These are phyloP conservation scores for Martiniozyma abietophila DNA, from an alignment of 805 yeast species.

Conservation along the genomic window DNA sequence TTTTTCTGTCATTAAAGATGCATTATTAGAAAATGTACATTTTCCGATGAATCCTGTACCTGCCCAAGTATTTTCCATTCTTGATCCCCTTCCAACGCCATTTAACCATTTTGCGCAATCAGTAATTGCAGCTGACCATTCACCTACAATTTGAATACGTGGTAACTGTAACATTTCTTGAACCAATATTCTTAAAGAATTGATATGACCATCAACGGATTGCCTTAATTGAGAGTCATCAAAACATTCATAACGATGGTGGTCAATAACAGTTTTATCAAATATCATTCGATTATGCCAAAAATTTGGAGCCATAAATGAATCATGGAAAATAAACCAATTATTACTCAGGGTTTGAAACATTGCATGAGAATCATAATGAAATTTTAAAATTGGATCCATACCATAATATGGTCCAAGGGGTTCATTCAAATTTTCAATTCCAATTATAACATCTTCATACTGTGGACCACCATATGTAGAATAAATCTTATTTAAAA, in stretches of 20 bases:
- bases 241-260: conserved; percentile 90
- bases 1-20: conserved; percentile 33
- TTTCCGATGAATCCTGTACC: conserved; percentile 40
- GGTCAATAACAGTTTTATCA: conserved; percentile 66
- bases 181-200: conserved; percentile 40
- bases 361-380: conserved; percentile 33
- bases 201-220: conserved; percentile 52
- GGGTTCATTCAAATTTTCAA: conserved; percentile 68
- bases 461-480: conserved; percentile 43
- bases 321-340: conserved; percentile 56
- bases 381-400: conserved; percentile 32
- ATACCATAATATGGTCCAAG: conserved; percentile 43
- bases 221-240: conserved; percentile 47
- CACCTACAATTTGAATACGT: conserved; percentile 51
- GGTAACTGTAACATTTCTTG: conserved; percentile 31
- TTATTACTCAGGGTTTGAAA: conserved; percentile 32
- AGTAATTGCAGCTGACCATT: conserved; percentile 87
- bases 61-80: conserved; percentile 57
- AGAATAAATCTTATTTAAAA: conserved; percentile 39
- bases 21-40: conserved; percentile 33
- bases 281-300: conserved; percentile 34
- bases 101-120: conserved; percentile 87
- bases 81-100: conserved; percentile 76
- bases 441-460: conserved; percentile 55
- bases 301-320: conserved; percentile 45